These are phyloP conservation scores for Fusarium tanahbumbuense DNA, from an alignment of 2,329 filamentous ascomycete genomes.

Conservation along the genomic window DNA sequence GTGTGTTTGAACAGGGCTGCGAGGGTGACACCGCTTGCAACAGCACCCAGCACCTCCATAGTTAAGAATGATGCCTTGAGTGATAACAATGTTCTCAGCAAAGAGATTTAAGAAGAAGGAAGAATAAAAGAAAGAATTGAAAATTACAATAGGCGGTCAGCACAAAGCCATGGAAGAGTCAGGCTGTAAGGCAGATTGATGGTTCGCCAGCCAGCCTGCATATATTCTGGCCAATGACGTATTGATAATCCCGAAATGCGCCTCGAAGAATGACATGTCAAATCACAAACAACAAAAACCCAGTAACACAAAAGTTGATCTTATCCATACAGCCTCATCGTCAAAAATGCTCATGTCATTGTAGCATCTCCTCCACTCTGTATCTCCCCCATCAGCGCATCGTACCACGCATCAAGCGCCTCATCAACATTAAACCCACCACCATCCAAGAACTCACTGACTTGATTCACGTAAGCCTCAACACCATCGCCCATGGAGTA, in stretches of 20 bases:
- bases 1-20: not conserved
- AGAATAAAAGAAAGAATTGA: rapidly evolving
- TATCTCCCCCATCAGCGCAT: slow-evolving; percentile 9
- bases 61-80: too few relatives aligned
- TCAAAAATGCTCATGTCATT: too few relatives aligned
- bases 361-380: not conserved
- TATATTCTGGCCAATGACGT: not conserved
- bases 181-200: not conserved
- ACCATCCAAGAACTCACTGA: not conserved
- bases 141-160: not conserved
- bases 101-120: not conserved
- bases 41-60: not conserved
- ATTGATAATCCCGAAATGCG: rapidly evolving
- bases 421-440: slow-evolving; percentile 7
- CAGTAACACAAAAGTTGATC: too few relatives aligned
- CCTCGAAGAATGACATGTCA: not conserved
- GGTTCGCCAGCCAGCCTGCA: not conserved
- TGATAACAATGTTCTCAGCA: too few relatives aligned
- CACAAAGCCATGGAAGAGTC: rapidly evolving
- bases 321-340: too few relatives aligned
- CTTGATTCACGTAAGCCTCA: slow-evolving; percentile 4
- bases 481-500: not conserved
- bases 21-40: not conserved
- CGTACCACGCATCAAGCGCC: slow-evolving; percentile 14
- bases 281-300: too few relatives aligned